Evolutionary conservation across 2,329 filamentous ascomycete genomes (phyloP).

Genomic region (Dactylonectria estremocensis): DNA sequence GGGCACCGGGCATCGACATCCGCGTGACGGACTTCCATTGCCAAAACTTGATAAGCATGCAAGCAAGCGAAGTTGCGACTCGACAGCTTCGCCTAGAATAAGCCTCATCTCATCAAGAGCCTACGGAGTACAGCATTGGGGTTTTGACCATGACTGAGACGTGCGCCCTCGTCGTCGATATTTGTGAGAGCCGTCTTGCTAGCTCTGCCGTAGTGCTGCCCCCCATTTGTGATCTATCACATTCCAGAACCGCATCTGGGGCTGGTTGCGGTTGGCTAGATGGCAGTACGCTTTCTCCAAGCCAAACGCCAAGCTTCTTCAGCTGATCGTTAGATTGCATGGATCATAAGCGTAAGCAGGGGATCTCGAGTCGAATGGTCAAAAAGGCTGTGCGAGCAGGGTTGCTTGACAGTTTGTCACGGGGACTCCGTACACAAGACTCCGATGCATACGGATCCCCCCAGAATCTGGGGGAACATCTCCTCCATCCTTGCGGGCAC

Average conservation of each 20-base stretch:
- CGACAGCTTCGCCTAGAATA: background rate
- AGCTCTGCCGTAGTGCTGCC: background rate
- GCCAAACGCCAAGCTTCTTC: background rate
- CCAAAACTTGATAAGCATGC: background rate
- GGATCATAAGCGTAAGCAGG: background rate
- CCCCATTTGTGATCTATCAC: background rate
- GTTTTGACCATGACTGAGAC: background rate
- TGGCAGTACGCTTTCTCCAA: background rate
- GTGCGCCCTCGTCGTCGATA: background rate
- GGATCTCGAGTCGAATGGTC: background rate
- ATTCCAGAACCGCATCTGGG: conserved; percentile 6
- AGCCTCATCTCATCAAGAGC: background rate
- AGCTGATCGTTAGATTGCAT: background rate
- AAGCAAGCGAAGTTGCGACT: background rate
- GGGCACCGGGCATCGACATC: background rate
- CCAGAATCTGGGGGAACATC: background rate
- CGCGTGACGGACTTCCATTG: background rate
- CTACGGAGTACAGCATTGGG: background rate
- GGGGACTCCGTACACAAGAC: background rate
- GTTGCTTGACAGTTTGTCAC: background rate
- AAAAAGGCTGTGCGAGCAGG: background rate
- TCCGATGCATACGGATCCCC: background rate
- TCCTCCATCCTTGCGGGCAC: background rate
- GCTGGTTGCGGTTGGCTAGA: background rate
- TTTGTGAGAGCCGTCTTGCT: background rate